Conservation (phyloP, 805 yeast species). For the Maudiozyma turicensis region DNA sequence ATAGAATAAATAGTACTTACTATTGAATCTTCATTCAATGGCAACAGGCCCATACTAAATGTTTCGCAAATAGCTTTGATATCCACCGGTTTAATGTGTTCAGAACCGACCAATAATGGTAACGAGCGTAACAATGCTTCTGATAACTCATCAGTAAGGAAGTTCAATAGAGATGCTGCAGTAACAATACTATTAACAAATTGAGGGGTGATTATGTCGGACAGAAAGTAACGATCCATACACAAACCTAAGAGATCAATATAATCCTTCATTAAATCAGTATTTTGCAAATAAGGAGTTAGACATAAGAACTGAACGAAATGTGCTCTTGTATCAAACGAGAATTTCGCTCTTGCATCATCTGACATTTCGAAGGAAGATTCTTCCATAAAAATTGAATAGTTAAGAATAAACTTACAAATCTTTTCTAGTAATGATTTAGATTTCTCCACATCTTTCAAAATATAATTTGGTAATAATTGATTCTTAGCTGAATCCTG, state of each 20-base stretch:
- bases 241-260: slow-evolving; percentile 40
- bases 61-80: slow-evolving; percentile 46
- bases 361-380: slow-evolving; percentile 13
- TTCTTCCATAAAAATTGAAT: slow-evolving; percentile 10
- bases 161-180: slow-evolving; percentile 46
- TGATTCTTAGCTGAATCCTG: not conserved
- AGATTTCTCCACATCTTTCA: slow-evolving; percentile 29
- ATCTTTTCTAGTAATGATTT: slow-evolving; percentile 26
- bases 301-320: slow-evolving; percentile 26
- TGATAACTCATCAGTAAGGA: slow-evolving; percentile 26
- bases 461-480: slow-evolving; percentile 15
- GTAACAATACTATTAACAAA: slow-evolving; percentile 36
- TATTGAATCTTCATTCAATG: slow-evolving; percentile 69
- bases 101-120: slow-evolving; percentile 49
- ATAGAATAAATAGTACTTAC: slow-evolving; percentile 79
- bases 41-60: slow-evolving; percentile 57
- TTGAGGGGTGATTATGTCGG: slow-evolving; percentile 12
- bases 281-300: slow-evolving; percentile 32
- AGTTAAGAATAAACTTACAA: slow-evolving; percentile 21
- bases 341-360: slow-evolving; percentile 11
- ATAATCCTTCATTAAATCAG: slow-evolving; percentile 36
- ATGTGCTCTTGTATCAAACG: slow-evolving; percentile 32
- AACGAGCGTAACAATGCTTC: slow-evolving; percentile 31
- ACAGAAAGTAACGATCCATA: slow-evolving; percentile 39
- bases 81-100: slow-evolving; percentile 36